Evolutionary conservation across 306 rosid genomes (phyloP).

Genomic region (Sechiopsis laciniata): DNA sequence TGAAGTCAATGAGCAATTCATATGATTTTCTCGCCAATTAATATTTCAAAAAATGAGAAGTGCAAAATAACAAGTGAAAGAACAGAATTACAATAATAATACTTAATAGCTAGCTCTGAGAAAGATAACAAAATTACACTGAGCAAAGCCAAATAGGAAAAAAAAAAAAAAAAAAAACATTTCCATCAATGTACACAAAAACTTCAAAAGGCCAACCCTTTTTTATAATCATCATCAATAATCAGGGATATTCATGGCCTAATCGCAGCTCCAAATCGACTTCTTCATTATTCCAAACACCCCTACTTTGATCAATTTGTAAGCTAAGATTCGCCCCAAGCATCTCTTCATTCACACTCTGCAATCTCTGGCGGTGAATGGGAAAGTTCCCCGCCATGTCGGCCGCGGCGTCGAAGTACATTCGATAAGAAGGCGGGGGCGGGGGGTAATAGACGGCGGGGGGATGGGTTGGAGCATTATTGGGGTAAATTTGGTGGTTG

Average conservation of each 20-base stretch:
- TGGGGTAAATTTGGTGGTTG: slow-evolving; percentile 15
- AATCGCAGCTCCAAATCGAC: slow-evolving; percentile 92
- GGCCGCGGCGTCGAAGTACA: slow-evolving; percentile 31
- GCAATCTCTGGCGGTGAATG: slow-evolving; percentile 30
- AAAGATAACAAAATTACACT: too few species aligned
- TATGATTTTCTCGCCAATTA: too few species aligned
- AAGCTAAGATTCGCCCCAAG: slow-evolving; percentile 61
- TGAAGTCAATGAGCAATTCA: too few species aligned
- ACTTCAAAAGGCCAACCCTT: too few species aligned
- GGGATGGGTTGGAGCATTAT: neutral
- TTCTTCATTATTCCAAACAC: slow-evolving; percentile 37
- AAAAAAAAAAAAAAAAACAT: too few species aligned
- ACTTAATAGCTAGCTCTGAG: too few species aligned
- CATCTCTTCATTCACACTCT: slow-evolving; percentile 41
- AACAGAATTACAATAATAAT: too few species aligned
- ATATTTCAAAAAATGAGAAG: too few species aligned
- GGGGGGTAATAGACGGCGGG: neutral
- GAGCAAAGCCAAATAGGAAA: too few species aligned
- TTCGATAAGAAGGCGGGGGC: slow-evolving; percentile 10
- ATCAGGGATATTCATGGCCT: slow-evolving; percentile 49
- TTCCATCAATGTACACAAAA: slow-evolving; percentile 7
- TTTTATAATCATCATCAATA: too few species aligned
- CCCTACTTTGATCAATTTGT: slow-evolving; percentile 36
- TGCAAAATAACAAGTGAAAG: too few species aligned
- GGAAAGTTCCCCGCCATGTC: slow-evolving; percentile 21